Evolutionary conservation across 169 alveolate genomes (phyloP).

Genomic region (Babesia microti): DNA sequence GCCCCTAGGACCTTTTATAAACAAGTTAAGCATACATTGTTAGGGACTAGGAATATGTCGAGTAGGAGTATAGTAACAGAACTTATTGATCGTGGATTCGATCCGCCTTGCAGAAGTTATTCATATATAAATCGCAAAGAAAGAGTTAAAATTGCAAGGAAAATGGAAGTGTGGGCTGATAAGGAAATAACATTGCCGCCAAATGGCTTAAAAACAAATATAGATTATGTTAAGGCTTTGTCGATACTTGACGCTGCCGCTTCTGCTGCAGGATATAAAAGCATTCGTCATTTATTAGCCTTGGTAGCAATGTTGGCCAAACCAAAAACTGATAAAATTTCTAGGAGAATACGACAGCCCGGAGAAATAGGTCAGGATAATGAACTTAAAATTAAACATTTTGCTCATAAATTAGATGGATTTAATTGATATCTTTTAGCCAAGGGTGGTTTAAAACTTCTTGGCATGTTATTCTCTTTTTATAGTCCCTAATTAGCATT

Average conservation of each 20-base stretch:
- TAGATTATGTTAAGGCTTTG: slow-evolving; percentile 18
- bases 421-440: slow-evolving; percentile 6
- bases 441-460: slow-evolving; percentile 20
- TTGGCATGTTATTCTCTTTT: slow-evolving; percentile 3
- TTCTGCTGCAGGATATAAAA: slow-evolving; percentile 36
- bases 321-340: slow-evolving; percentile 4
- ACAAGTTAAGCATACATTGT: slow-evolving; percentile 32
- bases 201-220: slow-evolving; percentile 1
- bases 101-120: too few species aligned
- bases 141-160: slow-evolving; percentile 15
- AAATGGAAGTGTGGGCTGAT: slow-evolving; percentile 6
- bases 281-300: slow-evolving; percentile 13
- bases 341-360: slow-evolving; percentile 24
- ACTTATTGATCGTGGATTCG: too few species aligned
- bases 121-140: slow-evolving; percentile 1
- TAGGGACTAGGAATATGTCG: too few species aligned
- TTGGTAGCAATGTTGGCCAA: slow-evolving; percentile 33
- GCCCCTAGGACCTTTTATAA: slow-evolving; percentile 25
- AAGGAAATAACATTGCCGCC: slow-evolving; percentile 9
- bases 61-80: too few species aligned
- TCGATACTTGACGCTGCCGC: slow-evolving; percentile 31
- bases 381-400: slow-evolving; percentile 24
- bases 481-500: slow-evolving; percentile 24
- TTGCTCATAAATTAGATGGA: slow-evolving; percentile 3
- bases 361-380: slow-evolving; percentile 36